Conservation (phyloP, 1,284 basidiomycete genomes). For the Sanghuangporus weigelae region DNA sequence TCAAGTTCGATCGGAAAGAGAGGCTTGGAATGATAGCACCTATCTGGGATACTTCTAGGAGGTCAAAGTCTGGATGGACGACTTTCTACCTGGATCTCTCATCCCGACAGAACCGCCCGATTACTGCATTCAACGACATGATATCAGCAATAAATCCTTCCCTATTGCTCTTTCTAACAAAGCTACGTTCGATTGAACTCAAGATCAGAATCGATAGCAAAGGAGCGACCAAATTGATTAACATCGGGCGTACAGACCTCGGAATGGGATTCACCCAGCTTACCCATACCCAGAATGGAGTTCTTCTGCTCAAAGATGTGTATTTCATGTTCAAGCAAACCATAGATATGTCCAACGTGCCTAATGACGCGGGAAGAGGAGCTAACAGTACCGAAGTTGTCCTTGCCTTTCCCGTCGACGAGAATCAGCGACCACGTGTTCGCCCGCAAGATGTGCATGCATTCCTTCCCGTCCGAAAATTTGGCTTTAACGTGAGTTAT, state of each 20-base stretch:
- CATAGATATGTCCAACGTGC: not conserved
- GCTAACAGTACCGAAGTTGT: slow-evolving; percentile 21
- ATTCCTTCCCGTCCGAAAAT: slow-evolving; percentile 21
- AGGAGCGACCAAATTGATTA: not conserved
- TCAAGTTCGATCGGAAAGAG: slow-evolving; percentile 21
- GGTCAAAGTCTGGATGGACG: slow-evolving; percentile 20
- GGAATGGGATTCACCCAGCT: not conserved
- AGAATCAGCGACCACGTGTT: slow-evolving; percentile 10
- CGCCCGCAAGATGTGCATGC: slow-evolving; percentile 21
- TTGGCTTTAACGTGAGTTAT: slow-evolving; percentile 21
- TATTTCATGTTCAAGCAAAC: not conserved
- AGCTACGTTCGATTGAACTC: slow-evolving; percentile 18
- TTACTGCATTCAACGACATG: slow-evolving; percentile 10
- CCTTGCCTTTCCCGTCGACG: slow-evolving; percentile 24
- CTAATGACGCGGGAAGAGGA: slow-evolving; percentile 15
- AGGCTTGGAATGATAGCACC: slow-evolving; percentile 25
- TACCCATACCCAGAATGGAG: not conserved
- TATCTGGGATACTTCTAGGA: slow-evolving; percentile 7
- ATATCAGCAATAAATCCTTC: slow-evolving; percentile 20
- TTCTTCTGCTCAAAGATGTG: not conserved
- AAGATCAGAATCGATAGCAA: not conserved
- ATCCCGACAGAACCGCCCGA: not conserved
- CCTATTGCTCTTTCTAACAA: slow-evolving; percentile 23
- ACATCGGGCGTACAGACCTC: not conserved
- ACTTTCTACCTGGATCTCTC: slow-evolving; percentile 22